These are phyloP conservation scores for Garcia nutans DNA, from an alignment of 345 rosid species.

Conservation along the genomic window DNA sequence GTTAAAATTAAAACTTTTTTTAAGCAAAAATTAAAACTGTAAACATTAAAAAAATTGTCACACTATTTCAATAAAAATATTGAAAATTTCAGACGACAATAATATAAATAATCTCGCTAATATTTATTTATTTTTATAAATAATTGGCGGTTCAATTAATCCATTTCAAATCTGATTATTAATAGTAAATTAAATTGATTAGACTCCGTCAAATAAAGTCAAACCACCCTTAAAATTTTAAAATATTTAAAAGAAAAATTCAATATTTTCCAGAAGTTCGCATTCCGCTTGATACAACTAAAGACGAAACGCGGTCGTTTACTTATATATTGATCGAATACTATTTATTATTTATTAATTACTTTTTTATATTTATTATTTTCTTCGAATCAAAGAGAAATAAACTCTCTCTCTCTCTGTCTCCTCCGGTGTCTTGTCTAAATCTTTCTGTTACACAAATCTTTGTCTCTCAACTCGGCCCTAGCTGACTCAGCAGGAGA, in stretches of 20 bases:
- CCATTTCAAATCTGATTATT: too few species aligned
- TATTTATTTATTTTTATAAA: too few species aligned
- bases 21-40: too few species aligned
- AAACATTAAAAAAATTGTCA: too few species aligned
- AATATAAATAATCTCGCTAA: too few species aligned
- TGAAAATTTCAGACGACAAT: too few species aligned
- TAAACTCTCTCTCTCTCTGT: background rate
- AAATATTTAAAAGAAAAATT: background rate
- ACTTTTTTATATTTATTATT: too few species aligned
- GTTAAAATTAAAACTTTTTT: too few species aligned
- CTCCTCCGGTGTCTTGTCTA: background rate
- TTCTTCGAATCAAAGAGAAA: conserved; percentile 22
- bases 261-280: background rate
- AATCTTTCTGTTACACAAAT: background rate
- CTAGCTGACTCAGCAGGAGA: background rate
- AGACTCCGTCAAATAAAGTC: conserved; percentile 8
- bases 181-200: too few species aligned
- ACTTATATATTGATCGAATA: background rate
- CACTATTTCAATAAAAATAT: too few species aligned
- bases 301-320: conserved; percentile 10
- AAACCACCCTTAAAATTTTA: background rate
- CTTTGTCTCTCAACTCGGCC: background rate
- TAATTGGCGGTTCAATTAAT: too few species aligned
- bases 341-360: too few species aligned
- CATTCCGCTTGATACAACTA: background rate